These are phyloP conservation scores for Chaetomiaceae sp. DNA, from an alignment of 2,329 filamentous ascomycete genomes.

Conservation along the genomic window DNA sequence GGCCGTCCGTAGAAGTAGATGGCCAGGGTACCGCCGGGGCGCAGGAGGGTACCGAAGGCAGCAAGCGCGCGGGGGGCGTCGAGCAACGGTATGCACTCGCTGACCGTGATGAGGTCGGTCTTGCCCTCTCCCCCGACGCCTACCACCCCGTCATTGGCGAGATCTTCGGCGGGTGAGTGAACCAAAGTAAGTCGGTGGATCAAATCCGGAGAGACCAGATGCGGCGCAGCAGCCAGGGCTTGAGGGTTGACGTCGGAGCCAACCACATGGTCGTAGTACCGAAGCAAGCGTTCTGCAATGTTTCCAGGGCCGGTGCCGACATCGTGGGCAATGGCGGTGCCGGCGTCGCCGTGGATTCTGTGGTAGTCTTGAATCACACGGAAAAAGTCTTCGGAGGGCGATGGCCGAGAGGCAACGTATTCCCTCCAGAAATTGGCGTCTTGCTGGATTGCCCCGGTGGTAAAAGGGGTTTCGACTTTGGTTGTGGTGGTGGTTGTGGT, in stretches of 20 bases:
- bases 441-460: too few relatives aligned
- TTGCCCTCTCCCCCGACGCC: not conserved
- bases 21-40: not conserved
- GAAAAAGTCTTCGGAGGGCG: not conserved
- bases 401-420: not conserved
- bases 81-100: not conserved
- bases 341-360: not conserved
- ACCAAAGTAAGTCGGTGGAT: too few relatives aligned
- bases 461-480: too few relatives aligned
- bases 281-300: not conserved
- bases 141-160: not conserved
- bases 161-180: too few relatives aligned
- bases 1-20: conserved; percentile 1
- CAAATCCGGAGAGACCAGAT: not conserved
- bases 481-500: too few relatives aligned
- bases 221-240: not conserved
- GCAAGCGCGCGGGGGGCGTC: not conserved
- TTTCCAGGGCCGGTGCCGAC: not conserved
- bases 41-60: not conserved
- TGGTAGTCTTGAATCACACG: not conserved
- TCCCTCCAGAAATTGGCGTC: too few relatives aligned
- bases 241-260: not conserved
- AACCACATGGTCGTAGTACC: not conserved
- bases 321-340: not conserved
- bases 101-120: not conserved